These are phyloP conservation scores for Boletus patriciae DNA, from an alignment of 768 basidiomycete genomes.

Conservation along the genomic window DNA sequence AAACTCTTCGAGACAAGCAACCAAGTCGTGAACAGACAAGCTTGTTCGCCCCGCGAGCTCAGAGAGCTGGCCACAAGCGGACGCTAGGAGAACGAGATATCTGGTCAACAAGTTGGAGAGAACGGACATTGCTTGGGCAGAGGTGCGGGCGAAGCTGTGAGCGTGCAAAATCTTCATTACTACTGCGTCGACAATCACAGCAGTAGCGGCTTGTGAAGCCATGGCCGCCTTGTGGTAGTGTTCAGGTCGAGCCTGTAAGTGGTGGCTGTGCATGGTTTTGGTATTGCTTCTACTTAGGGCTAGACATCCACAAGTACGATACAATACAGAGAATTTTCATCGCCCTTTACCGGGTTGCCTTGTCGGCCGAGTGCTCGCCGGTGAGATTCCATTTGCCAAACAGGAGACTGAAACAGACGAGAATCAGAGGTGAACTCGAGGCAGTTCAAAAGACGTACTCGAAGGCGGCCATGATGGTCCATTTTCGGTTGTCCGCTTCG, in stretches of 20 bases:
- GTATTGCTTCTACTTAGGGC: background rate
- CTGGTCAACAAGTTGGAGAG: slow-evolving; percentile 76
- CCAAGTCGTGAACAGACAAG: slow-evolving; percentile 58
- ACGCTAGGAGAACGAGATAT: slow-evolving; percentile 64
- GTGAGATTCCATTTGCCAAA: slow-evolving; percentile 49
- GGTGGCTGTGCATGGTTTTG: slow-evolving; percentile 8
- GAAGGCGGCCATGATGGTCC: slow-evolving; percentile 93
- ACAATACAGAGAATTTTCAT: background rate
- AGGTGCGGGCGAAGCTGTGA: slow-evolving; percentile 74
- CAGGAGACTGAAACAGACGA: slow-evolving; percentile 26
- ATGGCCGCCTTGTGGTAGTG: slow-evolving; percentile 4
- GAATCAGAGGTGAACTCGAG: slow-evolving; percentile 1
- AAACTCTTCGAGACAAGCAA: slow-evolving; percentile 69
- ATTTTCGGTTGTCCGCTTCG: slow-evolving; percentile 95
- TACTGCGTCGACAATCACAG: slow-evolving; percentile 65
- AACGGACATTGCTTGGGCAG: slow-evolving; percentile 65
- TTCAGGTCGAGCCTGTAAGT: background rate
- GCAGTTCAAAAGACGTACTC: slow-evolving; percentile 55
- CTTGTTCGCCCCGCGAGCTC: slow-evolving; percentile 69
- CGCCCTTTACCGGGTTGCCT: slow-evolving; percentile 2
- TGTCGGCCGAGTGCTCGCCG: slow-evolving; percentile 20
- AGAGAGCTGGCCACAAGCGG: slow-evolving; percentile 70
- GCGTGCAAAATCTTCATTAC: slow-evolving; percentile 73
- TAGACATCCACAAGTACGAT: background rate
- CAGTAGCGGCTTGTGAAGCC: slow-evolving; percentile 44